phyloP scores from a whole-genome alignment of 257 asterid species.

The Penstemon barbatus region DNA sequence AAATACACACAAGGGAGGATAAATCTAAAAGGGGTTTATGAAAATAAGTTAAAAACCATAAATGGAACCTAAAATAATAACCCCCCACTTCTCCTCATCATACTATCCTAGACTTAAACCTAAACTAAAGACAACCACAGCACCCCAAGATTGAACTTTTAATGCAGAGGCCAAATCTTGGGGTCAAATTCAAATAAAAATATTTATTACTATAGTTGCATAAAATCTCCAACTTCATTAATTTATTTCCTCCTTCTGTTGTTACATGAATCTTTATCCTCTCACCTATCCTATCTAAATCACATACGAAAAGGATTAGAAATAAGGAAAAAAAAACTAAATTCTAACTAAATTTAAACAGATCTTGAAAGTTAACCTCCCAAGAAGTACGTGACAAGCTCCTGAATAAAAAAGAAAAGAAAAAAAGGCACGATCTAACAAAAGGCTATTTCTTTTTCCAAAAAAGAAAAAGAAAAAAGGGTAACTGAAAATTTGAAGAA shows the following conservation, averaged over 20 bases:
- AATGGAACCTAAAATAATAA: slow-evolving; percentile 16
- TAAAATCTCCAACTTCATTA: slow-evolving; percentile 21
- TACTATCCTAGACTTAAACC: slow-evolving; percentile 2
- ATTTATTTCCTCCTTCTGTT: slow-evolving; percentile 13
- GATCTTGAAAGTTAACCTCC: slow-evolving; percentile 37
- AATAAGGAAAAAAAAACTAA: slow-evolving; percentile 2
- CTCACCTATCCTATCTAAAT: slow-evolving; percentile 34
- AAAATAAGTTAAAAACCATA: slow-evolving; percentile 9
- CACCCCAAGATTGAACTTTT: slow-evolving; percentile 18
- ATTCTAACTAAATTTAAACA: slow-evolving; percentile 26
- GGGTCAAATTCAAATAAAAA: slow-evolving; percentile 15
- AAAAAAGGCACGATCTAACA: slow-evolving; percentile 42
- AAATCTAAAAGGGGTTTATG: slow-evolving; percentile 17
- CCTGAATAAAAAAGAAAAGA: slow-evolving; percentile 15
- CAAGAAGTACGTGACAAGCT: neutral
- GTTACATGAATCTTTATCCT: slow-evolving; percentile 26
- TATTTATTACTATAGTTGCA: slow-evolving; percentile 20
- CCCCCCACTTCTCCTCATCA: neutral
- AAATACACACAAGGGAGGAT: slow-evolving; percentile 22
- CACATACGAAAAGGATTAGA: slow-evolving; percentile 17
- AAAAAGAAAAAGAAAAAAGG: slow-evolving; percentile 23
- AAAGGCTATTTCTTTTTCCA: slow-evolving; percentile 5
- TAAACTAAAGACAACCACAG: slow-evolving; percentile 25
- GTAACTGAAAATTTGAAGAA: slow-evolving; percentile 14
- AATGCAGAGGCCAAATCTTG: slow-evolving; percentile 31